phyloP scores from a whole-genome alignment of 257 asterid genomes.

The Solanum corneliomulleri region DNA sequence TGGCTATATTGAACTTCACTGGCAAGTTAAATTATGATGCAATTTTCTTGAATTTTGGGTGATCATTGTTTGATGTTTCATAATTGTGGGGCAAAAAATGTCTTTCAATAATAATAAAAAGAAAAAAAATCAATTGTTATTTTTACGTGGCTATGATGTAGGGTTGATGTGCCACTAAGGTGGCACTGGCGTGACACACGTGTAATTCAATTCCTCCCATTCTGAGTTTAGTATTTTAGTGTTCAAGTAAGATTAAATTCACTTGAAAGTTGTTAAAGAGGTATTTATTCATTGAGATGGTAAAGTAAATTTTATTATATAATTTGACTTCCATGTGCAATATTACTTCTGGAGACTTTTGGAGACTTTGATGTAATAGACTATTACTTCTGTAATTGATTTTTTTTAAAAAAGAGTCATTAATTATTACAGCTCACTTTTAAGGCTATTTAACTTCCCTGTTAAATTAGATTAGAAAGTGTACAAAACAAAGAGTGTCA shows the following conservation, averaged over 20 bases:
- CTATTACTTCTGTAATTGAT: not conserved
- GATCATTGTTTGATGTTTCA: too few relatives aligned
- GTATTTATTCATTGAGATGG: not conserved
- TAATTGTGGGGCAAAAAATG: too few relatives aligned
- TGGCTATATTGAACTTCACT: not conserved
- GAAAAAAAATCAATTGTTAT: too few relatives aligned
- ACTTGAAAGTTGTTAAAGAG: not conserved
- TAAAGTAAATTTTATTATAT: too few relatives aligned
- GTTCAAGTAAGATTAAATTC: not conserved
- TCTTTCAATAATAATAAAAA: too few relatives aligned
- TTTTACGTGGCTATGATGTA: too few relatives aligned
- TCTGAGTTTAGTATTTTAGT: not conserved
- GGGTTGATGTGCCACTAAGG: too few relatives aligned
- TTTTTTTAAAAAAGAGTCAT: too few relatives aligned
- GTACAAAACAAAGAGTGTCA: too few relatives aligned
- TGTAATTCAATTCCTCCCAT: not conserved
- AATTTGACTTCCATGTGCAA: not conserved
- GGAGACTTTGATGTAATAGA: not conserved
- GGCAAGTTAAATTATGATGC: too few relatives aligned
- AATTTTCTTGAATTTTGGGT: too few relatives aligned
- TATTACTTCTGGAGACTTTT: not conserved
- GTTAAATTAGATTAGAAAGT: not conserved
- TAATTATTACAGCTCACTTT: too few relatives aligned
- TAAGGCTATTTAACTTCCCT: not conserved
- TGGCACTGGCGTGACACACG: not conserved